Evolutionary conservation across 2,329 filamentous ascomycete genomes (phyloP), one percentile per base, ranked within the genome.

Genomic region (Delphinella strobiligena): DNA sequence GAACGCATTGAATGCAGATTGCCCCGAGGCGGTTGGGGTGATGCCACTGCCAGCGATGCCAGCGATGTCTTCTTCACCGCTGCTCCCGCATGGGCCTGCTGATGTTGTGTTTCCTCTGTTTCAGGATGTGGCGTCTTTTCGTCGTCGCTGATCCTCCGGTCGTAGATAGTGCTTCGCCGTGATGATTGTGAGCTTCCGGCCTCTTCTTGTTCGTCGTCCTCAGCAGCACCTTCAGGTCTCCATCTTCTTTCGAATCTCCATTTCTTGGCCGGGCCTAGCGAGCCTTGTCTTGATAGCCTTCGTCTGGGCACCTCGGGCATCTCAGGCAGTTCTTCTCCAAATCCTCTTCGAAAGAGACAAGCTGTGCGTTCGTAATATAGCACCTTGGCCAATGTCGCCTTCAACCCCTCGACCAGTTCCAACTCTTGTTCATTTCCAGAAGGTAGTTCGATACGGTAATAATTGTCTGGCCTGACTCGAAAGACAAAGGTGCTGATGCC

Each of bases 381-480:
- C 11, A 93, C 75, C 45, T 78, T 76, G 38, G 71, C 72, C 19
- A 94, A 61, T 7, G 85, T 79, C 9, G 66, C 64, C 52, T 83
- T 83, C 47, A 94, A 66, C 27, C 78, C 69, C 39, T 74, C 69
- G 4, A 84, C 77, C 48, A 75, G 72, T 32, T 67, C 62, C 47
- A 72, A 67, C 46, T 89, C 80, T 16, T 80, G 75, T 2, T 72
- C 63, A 0, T 74, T 74, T 27, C 68, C 68, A 12, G 76, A 71
- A 0, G 86, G 83, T 4, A 95, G 63, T 54, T 95, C 88, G 51
- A 95, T 91, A 47, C 88, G 78, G 72, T 91, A 94, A 59, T 91
- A 95, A 32, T 82, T 80, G 19, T 88, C 80, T 33, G 80, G 75
- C 16, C 86, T 72, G 47, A 93, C 85, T 48, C 88, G 82, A 43